phyloP scores from a whole-genome alignment of 177 flowering plant genomes.

The Vitis hybrid region DNA sequence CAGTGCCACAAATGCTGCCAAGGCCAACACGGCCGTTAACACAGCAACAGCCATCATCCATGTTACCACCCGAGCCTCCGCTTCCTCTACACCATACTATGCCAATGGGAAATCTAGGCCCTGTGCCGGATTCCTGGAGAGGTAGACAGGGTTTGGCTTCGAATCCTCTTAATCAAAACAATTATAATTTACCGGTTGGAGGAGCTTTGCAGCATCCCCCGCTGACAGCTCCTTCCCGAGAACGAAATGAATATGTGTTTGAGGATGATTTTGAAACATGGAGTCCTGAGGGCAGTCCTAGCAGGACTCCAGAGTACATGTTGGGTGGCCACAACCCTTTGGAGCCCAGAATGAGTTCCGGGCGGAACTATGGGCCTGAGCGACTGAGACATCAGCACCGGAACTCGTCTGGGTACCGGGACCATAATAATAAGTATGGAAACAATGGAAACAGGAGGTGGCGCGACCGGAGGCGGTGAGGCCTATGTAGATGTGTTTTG shows the following conservation, averaged over 20 bases:
- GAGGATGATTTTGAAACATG: slow-evolving; percentile 48
- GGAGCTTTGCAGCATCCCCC: slow-evolving; percentile 19
- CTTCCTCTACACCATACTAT: slow-evolving; percentile 14
- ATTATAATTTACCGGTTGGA: slow-evolving; percentile 20
- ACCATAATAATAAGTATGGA: slow-evolving; percentile 20
- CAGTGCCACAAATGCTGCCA: slow-evolving; percentile 1
- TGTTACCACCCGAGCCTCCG: slow-evolving; percentile 21
- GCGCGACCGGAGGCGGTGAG: slow-evolving; percentile 26
- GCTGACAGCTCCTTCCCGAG: slow-evolving; percentile 22
- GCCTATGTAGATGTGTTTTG: too few species aligned
- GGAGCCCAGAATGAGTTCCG: slow-evolving; percentile 19
- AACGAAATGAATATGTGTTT: slow-evolving; percentile 24
- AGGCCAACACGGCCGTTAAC: background rate
- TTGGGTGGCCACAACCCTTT: slow-evolving; percentile 20
- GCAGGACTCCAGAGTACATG: slow-evolving; percentile 21
- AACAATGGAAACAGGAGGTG: slow-evolving; percentile 25
- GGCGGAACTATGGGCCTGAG: slow-evolving; percentile 22
- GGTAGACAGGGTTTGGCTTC: slow-evolving; percentile 29
- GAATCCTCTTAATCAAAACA: slow-evolving; percentile 27
- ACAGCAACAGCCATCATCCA: background rate
- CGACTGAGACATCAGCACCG: slow-evolving; percentile 23
- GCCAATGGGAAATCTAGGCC: slow-evolving; percentile 16
- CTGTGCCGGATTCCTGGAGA: slow-evolving; percentile 25
- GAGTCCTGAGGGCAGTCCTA: slow-evolving; percentile 65
- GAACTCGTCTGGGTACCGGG: slow-evolving; percentile 24